Conservation (phyloP, 352 stramenopile species). For the Salisapilia sapeloensis region DNA sequence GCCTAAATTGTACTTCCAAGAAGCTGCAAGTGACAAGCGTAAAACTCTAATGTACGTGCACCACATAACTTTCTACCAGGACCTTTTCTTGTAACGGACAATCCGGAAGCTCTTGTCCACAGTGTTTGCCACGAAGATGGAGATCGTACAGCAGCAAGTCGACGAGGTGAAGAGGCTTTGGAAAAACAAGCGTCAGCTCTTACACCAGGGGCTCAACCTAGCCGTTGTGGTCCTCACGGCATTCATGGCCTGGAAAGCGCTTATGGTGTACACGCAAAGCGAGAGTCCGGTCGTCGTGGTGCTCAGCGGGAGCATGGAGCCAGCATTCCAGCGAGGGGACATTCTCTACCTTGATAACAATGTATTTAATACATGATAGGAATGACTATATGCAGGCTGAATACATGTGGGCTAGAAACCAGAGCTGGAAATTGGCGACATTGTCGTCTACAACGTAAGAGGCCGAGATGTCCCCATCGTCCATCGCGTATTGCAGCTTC, state of each 20-base stretch:
- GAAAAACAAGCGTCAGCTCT: constrained; percentile 95
- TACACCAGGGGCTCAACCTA: constrained; percentile 95
- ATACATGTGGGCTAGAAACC: constrained; percentile 25
- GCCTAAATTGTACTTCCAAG: too few relatives aligned
- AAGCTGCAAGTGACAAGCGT: too few relatives aligned
- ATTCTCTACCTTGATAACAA: constrained; percentile 98
- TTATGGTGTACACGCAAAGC: constrained; percentile 95
- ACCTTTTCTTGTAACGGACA: too few relatives aligned
- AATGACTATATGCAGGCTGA: not conserved
- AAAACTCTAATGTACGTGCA: too few relatives aligned
- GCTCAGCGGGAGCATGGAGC: constrained; percentile 96
- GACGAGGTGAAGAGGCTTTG: constrained; percentile 97
- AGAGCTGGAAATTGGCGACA: constrained; percentile 73
- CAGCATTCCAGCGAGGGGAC: constrained; percentile 97
- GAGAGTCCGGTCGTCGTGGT: constrained; percentile 98
- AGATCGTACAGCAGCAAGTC: constrained; percentile 77
- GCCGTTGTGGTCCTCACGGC: constrained; percentile 98
- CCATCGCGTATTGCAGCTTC: constrained; percentile 95
- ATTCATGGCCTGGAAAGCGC: constrained; percentile 98
- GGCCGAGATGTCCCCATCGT: constrained; percentile 98
- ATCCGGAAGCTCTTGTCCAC: too few relatives aligned
- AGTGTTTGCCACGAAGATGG: constrained; percentile 20
- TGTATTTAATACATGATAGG: constrained; percentile 5
- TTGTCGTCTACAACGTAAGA: constrained; percentile 95
- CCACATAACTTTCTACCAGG: too few relatives aligned